Base-by-base conservation (phyloP, 2,329 filamentous ascomycete species). In the Aureobasidium melanogenum region DNA sequence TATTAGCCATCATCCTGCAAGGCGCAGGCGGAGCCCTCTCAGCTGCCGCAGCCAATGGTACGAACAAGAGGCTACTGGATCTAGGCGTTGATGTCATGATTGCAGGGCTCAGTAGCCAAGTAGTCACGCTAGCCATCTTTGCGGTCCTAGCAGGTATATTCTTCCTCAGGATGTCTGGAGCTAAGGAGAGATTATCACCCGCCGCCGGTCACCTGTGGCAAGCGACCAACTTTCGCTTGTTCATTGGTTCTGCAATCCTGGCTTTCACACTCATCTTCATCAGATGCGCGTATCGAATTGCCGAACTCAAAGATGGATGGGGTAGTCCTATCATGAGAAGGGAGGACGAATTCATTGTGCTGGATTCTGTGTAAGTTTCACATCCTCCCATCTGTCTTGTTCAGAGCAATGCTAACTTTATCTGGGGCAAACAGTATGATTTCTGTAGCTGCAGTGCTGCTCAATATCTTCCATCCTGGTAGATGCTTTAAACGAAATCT, bases 1-100 rank as follows among this genome's bases (percentile, higher is more conserved):
- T 85, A 44, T 66, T 82, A 58, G 82, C 79, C n/a, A 77, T 87
- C n/a, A 64, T 82, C 14, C 71, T 85, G 5, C 84, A 86, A 69
- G 82, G 81, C 5, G 76, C 76, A 8, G 83, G 83, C 14, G 83
- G 84, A 61, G 83, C 78, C 54, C 74, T 84, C 48, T 81, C 84
- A 1, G 81, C 83, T 0, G 77, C 78, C 0, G 80, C 80, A 0
- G 68, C 68, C 4, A 71, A 72, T 1, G 59, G 65, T 19, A 72
- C 77, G 15, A 28, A 46, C 28, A 46, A 57, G 10, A 68, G 70
- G 1, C 67, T 78, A n/a, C 71, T 75, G 9, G 71, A 80, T 39
- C 67, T 75, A 1, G 82, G 82, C 5, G 79, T 81, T 57, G 71
- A 82, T 64, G 76, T 85, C 61, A 84, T 84, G 72, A 79, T 84